A percentile compares a stretch with the other conserved stretches of the same genome.
phyloP scores from a whole-genome alignment of 768 basidiomycete species.

The Dictyophora rubrovolvata region DNA sequence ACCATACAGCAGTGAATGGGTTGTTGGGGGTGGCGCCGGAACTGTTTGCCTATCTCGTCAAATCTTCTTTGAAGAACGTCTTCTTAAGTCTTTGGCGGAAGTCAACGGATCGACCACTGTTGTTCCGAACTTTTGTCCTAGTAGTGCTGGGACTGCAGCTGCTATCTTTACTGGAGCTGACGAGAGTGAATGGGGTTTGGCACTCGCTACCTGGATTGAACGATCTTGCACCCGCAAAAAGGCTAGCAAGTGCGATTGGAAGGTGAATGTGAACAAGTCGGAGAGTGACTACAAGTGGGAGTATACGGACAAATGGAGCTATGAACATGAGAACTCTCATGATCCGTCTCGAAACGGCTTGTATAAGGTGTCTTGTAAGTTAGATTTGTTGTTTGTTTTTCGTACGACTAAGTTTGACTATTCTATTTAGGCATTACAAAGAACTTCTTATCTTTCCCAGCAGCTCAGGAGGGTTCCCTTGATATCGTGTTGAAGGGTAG shows the following conservation, averaged over 20 bases:
- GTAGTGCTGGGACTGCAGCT: background rate
- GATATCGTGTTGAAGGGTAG: slow-evolving; percentile 20
- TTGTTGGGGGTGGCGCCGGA: slow-evolving; percentile 10
- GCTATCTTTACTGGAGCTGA: slow-evolving; percentile 11
- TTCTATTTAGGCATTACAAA: slow-evolving; percentile 16
- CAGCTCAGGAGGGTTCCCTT: slow-evolving; percentile 15
- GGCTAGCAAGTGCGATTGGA: slow-evolving; percentile 14
- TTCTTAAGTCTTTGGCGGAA: slow-evolving; percentile 15
- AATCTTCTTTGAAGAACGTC: slow-evolving; percentile 19
- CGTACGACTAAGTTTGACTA: background rate
- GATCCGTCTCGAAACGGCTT: background rate
- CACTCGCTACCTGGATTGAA: slow-evolving; percentile 19
- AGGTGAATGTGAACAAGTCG: background rate
- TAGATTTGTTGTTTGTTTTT: background rate
- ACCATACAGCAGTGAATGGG: background rate
- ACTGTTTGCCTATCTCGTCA: slow-evolving; percentile 18
- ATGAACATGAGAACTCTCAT: slow-evolving; percentile 15
- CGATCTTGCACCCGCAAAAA: slow-evolving; percentile 15
- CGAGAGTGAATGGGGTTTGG: slow-evolving; percentile 12
- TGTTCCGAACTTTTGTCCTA: slow-evolving; percentile 14
- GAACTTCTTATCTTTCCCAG: slow-evolving; percentile 21
- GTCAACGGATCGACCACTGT: slow-evolving; percentile 21
- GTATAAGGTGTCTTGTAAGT: background rate
- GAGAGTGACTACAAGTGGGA: slow-evolving; percentile 18
- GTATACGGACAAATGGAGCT: slow-evolving; percentile 19